Base-by-base conservation (phyloP, 768 basidiomycete genomes). In the Lactarius vividus region DNA sequence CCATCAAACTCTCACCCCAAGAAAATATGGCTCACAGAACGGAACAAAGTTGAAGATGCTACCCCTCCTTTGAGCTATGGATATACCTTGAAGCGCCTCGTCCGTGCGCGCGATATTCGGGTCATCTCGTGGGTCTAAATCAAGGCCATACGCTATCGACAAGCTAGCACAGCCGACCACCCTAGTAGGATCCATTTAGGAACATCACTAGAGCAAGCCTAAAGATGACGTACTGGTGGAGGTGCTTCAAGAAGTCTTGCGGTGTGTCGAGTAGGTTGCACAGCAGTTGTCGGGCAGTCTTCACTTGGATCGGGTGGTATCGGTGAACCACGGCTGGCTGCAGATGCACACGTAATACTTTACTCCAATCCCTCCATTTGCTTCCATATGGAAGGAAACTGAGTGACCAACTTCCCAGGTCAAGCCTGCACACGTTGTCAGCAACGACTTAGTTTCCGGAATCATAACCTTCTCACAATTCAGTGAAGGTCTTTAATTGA, bases 1-100 rank as follows among this genome's bases (percentile, higher is more conserved):
- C 35, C 20, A 49, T 26, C 5, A 62, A 16, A 54, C 26, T 3
- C 10, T n/a, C 4, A 3, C 16, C 20, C 35, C 29, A 46, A 63
- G 39, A 53, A 15, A 44, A 35, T 54, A 35, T 18, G 15, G 63
- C 75, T 56, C 60, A 75, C 76, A 65, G 42, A 73, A 62, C 15
- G 75, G 75, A n/a, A 76, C 49, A 26, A 70, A 61, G 64, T 85
- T 83, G 18, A 86, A 84, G 0, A 84, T 72, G 65, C 77, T 83
- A 46, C 75, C 70, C 11, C 81, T 81, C 0, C 79, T 70, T 1
- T 75, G 73, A 0, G 80, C 80, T 13, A 71, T 64, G 5, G 69
- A 70, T 52, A 80, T 65, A 3, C 73, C 73, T 8, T 74, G 65
- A 13, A 79, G 71, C 1, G 81, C 79, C 4, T 76, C 70, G 42